Evolutionary conservation across 139 green algal species (phyloP).

Genomic region (Micromonas commoda): DNA sequence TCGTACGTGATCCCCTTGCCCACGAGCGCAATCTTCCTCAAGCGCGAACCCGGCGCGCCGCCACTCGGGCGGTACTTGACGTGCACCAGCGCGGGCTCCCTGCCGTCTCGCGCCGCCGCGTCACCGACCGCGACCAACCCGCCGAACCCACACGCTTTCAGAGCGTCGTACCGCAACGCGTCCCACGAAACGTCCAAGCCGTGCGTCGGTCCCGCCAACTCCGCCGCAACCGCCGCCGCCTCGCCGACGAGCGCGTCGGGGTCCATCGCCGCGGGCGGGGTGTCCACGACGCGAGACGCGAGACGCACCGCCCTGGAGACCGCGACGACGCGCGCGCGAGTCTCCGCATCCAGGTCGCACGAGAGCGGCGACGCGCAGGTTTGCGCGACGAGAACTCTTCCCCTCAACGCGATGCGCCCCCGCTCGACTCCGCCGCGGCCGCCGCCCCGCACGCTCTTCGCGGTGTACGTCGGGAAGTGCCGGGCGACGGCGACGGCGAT

Average conservation of each 20-base stretch:
- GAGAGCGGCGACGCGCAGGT: neutral
- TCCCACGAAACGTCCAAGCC: neutral
- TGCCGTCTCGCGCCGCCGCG: neutral
- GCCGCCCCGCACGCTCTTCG: neutral
- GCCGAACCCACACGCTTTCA: neutral
- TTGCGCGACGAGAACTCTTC: neutral
- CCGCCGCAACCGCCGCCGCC: neutral
- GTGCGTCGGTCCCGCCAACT: neutral
- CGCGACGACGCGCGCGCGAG: neutral
- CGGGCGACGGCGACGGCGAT: neutral
- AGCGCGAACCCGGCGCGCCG: too few relatives aligned
- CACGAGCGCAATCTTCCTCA: conserved; percentile 27
- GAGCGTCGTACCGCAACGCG: neutral
- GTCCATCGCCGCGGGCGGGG: conserved; percentile 15
- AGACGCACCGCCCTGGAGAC: neutral
- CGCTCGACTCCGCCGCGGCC: neutral
- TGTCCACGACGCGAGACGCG: conserved; percentile 20
- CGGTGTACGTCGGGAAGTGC: neutral
- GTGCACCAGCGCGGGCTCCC: conserved; percentile 18
- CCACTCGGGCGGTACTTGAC: conserved; percentile 13
- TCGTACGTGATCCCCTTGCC: conserved; percentile 41
- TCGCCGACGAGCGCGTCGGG: conserved; percentile 14
- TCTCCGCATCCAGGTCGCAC: neutral
- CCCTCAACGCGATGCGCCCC: neutral
- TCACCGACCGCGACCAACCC: conserved; percentile 1